phyloP scores from a whole-genome alignment of 495 filamentous ascomycete genomes.

The Aspergillus bridgeri region DNA sequence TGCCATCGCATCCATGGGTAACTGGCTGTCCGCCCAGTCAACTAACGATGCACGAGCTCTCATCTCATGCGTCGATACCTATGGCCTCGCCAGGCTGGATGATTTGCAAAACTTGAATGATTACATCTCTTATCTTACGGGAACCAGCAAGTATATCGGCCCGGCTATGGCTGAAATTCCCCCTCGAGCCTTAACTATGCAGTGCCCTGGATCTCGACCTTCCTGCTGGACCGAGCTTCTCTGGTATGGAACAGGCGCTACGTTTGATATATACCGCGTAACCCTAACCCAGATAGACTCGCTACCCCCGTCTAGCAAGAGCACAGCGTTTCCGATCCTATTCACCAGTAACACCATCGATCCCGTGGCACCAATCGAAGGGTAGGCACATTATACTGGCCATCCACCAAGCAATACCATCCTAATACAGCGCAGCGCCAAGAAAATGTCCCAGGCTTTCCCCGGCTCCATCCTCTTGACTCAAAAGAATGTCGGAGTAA shows the following conservation, averaged over 20 bases:
- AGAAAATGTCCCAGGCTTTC: constrained; percentile 41
- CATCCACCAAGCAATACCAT: neutral
- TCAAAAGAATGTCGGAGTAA: constrained; percentile 3
- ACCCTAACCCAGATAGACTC: constrained; percentile 12
- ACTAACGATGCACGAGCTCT: neutral
- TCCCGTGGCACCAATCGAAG: constrained; percentile 45
- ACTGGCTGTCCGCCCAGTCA: neutral
- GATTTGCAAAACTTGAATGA: constrained; percentile 1
- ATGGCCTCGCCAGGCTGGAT: neutral
- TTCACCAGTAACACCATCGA: constrained; percentile 49
- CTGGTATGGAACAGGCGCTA: neutral
- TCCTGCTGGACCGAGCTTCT: neutral
- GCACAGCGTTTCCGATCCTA: constrained; percentile 48
- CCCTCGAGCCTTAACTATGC: neutral
- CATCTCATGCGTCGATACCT: constrained; percentile 13
- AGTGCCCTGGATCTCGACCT: neutral
- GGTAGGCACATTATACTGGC: constrained; percentile 9
- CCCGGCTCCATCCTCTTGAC: constrained; percentile 23
- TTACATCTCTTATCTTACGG: neutral
- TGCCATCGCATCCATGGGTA: neutral
- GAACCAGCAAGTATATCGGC: constrained; percentile 15
- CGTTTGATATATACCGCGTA: constrained; percentile 6
- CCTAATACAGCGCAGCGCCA: constrained; percentile 24
- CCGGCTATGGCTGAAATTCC: constrained; percentile 6
- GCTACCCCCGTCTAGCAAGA: neutral